These are phyloP conservation scores for Pseudocercospora eumusae DNA, from an alignment of 2,329 filamentous ascomycete species.

Conservation along the genomic window DNA sequence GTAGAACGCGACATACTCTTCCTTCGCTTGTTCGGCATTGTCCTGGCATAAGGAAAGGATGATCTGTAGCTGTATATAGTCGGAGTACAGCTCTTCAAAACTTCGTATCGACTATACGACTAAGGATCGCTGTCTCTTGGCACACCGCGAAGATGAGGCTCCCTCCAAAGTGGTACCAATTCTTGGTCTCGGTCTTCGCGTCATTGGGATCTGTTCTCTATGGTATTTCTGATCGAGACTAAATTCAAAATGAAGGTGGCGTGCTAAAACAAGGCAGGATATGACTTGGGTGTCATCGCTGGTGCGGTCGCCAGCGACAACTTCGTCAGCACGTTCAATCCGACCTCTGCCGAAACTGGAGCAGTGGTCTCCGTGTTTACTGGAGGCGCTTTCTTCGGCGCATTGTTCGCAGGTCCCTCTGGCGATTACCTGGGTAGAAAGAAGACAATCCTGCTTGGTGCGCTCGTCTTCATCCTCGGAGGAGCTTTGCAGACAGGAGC, in stretches of 20 bases:
- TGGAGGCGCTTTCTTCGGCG: constrained; percentile 71
- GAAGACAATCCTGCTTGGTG: constrained; percentile 71
- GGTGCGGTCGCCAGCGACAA: constrained; percentile 54
- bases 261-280: constrained; percentile 29
- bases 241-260: not conserved
- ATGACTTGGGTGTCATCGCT: constrained; percentile 61
- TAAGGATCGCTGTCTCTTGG: not conserved
- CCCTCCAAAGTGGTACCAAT: constrained; percentile 61
- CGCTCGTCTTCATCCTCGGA: constrained; percentile 69
- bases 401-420: constrained; percentile 62
- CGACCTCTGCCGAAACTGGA: constrained; percentile 50
- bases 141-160: constrained; percentile 50
- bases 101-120: not conserved
- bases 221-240: constrained; percentile 43
- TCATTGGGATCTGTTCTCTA: constrained; percentile 61
- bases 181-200: constrained; percentile 60
- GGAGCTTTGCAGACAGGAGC: constrained; percentile 74
- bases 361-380: constrained; percentile 78
- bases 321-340: constrained; percentile 46
- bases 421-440: constrained; percentile 69
- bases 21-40: constrained; percentile 7
- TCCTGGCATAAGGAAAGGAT: not conserved
- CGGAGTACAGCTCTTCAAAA: not conserved
- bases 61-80: not conserved
- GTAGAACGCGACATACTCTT: constrained; percentile 10